A percentile compares a stretch with the other conserved stretches of the same genome.
phyloP scores from a whole-genome alignment of 352 stramenopile species.

The Phytopythium sindhum region DNA sequence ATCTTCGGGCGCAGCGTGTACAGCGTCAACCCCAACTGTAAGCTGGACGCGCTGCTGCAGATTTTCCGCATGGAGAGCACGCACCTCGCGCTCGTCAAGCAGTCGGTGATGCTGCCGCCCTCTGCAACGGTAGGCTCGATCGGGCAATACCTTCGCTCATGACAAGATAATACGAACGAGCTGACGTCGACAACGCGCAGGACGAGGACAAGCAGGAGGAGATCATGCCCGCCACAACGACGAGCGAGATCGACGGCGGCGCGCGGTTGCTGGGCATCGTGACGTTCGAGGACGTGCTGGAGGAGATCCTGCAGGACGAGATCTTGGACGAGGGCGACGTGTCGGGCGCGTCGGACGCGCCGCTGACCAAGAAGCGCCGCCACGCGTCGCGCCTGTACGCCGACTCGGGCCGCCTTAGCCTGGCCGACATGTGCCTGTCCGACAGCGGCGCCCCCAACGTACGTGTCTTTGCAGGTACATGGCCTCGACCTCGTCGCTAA shows the following conservation, averaged over 20 bases:
- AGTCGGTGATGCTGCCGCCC: slow-evolving; percentile 38
- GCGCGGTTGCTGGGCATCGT: slow-evolving; percentile 93
- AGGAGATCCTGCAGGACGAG: slow-evolving; percentile 96
- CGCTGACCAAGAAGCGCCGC: slow-evolving; percentile 44
- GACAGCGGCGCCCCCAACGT: slow-evolving; percentile 31
- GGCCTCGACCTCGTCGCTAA: neutral
- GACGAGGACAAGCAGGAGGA: neutral
- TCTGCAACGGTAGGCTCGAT: neutral
- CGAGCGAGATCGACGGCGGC: neutral
- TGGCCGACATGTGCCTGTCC: slow-evolving; percentile 37
- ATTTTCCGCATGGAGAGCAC: slow-evolving; percentile 92
- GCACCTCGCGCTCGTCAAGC: slow-evolving; percentile 94
- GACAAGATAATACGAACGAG: neutral
- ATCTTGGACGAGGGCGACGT: slow-evolving; percentile 96
- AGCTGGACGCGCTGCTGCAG: slow-evolving; percentile 91
- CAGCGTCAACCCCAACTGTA: slow-evolving; percentile 90
- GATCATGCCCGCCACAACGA: neutral
- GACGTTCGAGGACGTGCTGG: slow-evolving; percentile 98
- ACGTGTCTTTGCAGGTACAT: neutral
- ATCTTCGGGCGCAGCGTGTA: slow-evolving; percentile 55
- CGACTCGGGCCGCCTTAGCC: slow-evolving; percentile 37
- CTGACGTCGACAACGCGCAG: neutral
- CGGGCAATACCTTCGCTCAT: neutral
- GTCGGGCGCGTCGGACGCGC: slow-evolving; percentile 15
- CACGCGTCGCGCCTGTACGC: slow-evolving; percentile 47